Percentiles rank a stretch among this genome's conserved stretches.
Conservation (phyloP, 257 asterid genomes). For the Lavandula angustifolia region DNA sequence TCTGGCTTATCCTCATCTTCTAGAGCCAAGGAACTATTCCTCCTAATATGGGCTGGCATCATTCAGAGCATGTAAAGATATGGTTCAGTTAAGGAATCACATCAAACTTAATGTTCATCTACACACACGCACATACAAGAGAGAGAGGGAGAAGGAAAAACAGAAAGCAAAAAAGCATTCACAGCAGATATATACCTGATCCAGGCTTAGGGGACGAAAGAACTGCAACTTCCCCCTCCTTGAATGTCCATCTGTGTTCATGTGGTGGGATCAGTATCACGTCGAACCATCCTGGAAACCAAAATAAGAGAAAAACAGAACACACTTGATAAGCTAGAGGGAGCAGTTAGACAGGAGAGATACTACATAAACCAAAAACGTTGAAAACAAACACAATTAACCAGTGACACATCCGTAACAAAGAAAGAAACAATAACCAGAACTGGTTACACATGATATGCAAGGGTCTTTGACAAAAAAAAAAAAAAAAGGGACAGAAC, state of each 20-base stretch:
- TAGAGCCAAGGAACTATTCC: slow-evolving; percentile 49
- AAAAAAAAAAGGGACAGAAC: background rate
- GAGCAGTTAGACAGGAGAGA: background rate
- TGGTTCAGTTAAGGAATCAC: slow-evolving; percentile 25
- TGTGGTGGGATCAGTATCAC: slow-evolving; percentile 71
- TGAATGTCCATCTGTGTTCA: slow-evolving; percentile 86
- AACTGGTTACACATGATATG: slow-evolving; percentile 13
- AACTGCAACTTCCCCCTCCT: slow-evolving; percentile 99
- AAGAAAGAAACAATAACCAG: slow-evolving; percentile 7
- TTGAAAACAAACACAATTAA: background rate
- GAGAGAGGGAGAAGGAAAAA: background rate
- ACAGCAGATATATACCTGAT: slow-evolving; percentile 53
- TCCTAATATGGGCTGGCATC: slow-evolving; percentile 68
- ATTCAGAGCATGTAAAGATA: slow-evolving; percentile 21
- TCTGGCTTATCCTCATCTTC: slow-evolving; percentile 78
- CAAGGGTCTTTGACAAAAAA: background rate
- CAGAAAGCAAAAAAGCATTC: background rate
- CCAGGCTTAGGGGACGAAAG: slow-evolving; percentile 92
- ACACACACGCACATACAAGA: no score
- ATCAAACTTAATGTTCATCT: slow-evolving; percentile 16
- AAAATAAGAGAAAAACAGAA: slow-evolving; percentile 21
- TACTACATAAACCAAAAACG: background rate
- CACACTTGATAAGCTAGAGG: slow-evolving; percentile 19
- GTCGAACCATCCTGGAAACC: slow-evolving; percentile 87
- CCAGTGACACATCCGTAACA: background rate